Conservation (phyloP, 495 filamentous ascomycete genomes). For the Daldinia caldariorum region DNA sequence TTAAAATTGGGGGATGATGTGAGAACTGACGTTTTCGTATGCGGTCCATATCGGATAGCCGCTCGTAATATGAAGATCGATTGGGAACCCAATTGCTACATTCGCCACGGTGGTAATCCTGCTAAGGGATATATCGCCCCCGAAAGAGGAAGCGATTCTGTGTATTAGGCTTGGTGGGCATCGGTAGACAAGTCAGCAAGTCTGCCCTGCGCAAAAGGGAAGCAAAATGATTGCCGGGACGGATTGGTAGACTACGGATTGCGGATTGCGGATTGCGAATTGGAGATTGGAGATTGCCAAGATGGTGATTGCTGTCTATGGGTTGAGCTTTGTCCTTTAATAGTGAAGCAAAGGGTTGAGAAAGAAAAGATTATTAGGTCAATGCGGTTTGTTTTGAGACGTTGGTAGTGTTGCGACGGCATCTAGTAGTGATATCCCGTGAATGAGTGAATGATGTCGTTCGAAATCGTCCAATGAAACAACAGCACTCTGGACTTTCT, state of each 20-base stretch:
- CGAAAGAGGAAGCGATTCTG: slow-evolving; percentile 58
- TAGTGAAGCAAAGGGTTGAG: neutral
- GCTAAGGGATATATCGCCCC: slow-evolving; percentile 59
- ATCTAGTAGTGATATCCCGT: slow-evolving; percentile 11
- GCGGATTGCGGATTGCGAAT: neutral
- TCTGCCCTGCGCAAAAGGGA: slow-evolving; percentile 37
- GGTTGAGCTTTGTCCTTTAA: neutral
- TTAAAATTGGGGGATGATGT: neutral
- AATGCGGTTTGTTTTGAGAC: slow-evolving; percentile 4
- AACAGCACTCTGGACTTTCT: slow-evolving; percentile 16
- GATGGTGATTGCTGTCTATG: neutral
- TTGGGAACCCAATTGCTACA: slow-evolving; percentile 46
- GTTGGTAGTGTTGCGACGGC: slow-evolving; percentile 9
- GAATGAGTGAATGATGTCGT: slow-evolving; percentile 42
- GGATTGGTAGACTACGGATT: slow-evolving; percentile 16
- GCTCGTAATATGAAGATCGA: slow-evolving; percentile 30
- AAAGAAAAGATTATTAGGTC: neutral
- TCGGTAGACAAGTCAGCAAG: slow-evolving; percentile 51
- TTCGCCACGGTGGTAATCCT: slow-evolving; percentile 50
- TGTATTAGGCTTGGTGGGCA: slow-evolving; percentile 58
- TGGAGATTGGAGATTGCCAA: slow-evolving; percentile 7
- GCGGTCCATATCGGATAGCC: slow-evolving; percentile 75
- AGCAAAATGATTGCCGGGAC: slow-evolving; percentile 33
- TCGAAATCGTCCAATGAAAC: slow-evolving; percentile 32
- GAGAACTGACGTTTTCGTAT: slow-evolving; percentile 76